Conservation (phyloP, 371 early-diverging fungal species). For the Mortierella sp. region DNA sequence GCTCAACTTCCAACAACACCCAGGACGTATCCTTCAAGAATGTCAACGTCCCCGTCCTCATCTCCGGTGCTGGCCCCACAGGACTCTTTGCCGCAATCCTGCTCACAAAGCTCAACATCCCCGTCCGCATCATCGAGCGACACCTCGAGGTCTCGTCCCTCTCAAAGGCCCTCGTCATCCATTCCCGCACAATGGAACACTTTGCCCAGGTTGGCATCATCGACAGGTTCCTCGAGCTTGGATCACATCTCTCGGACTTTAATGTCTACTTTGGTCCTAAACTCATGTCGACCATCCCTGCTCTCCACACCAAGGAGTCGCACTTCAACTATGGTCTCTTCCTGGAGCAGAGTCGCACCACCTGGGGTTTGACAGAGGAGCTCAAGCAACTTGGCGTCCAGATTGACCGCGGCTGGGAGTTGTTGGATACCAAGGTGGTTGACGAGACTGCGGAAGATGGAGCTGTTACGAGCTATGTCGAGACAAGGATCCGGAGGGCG, state of each 20-base stretch:
- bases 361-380: slow-evolving; percentile 25
- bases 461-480: slow-evolving; percentile 23
- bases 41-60: slow-evolving; percentile 49
- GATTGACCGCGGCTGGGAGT: slow-evolving; percentile 52
- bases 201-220: slow-evolving; percentile 43
- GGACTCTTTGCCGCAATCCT: slow-evolving; percentile 62
- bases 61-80: slow-evolving; percentile 73
- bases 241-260: slow-evolving; percentile 22
- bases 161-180: slow-evolving; percentile 50
- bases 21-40: background rate
- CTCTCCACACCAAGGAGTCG: slow-evolving; percentile 33
- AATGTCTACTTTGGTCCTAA: slow-evolving; percentile 37
- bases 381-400: slow-evolving; percentile 29
- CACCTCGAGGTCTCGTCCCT: slow-evolving; percentile 36
- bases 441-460: slow-evolving; percentile 18
- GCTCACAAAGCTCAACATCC: slow-evolving; percentile 45
- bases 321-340: slow-evolving; percentile 42
- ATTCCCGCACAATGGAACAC: slow-evolving; percentile 52
- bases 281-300: slow-evolving; percentile 17
- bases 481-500: slow-evolving; percentile 32
- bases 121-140: slow-evolving; percentile 49
- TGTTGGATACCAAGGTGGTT: slow-evolving; percentile 46
- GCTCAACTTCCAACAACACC: background rate
- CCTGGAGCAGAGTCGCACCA: slow-evolving; percentile 31
- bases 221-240: slow-evolving; percentile 30